Percentiles rank a stretch among this genome's conserved stretches.
Evolutionary conservation across 2,329 filamentous ascomycete species (phyloP).

Genomic region (Aspergillus sp.): DNA sequence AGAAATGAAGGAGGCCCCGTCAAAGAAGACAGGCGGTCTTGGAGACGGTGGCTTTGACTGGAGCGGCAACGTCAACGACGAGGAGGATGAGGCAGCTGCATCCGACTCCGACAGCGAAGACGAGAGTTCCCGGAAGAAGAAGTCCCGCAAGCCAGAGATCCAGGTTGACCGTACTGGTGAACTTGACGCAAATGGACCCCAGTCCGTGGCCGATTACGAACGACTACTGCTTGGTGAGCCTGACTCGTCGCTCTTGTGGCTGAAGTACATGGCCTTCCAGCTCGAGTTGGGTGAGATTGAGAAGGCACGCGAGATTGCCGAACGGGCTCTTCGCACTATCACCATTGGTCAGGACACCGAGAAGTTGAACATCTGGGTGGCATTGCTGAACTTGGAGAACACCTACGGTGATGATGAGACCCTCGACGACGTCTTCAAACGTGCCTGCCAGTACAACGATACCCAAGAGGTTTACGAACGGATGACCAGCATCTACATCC

Average conservation of each 20-base stretch:
- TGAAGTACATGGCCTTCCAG: slow-evolving; percentile 98
- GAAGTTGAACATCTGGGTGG: slow-evolving; percentile 93
- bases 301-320: slow-evolving; percentile 80
- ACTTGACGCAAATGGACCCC: slow-evolving; percentile 79
- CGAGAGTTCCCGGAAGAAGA: slow-evolving; percentile 54
- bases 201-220: slow-evolving; percentile 87
- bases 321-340: slow-evolving; percentile 86
- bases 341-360: slow-evolving; percentile 84
- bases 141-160: slow-evolving; percentile 67
- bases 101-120: slow-evolving; percentile 47
- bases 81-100: slow-evolving; percentile 35
- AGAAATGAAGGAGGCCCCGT: slow-evolving; percentile 28
- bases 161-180: slow-evolving; percentile 88
- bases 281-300: slow-evolving; percentile 82
- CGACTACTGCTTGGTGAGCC: slow-evolving; percentile 85
- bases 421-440: slow-evolving; percentile 79
- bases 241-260: slow-evolving; percentile 89
- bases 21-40: slow-evolving; percentile 49
- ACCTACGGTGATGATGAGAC: slow-evolving; percentile 78
- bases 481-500: slow-evolving; percentile 89
- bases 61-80: slow-evolving; percentile 62
- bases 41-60: slow-evolving; percentile 79
- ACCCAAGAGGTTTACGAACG: slow-evolving; percentile 82
- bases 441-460: slow-evolving; percentile 91
- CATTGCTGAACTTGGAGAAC: slow-evolving; percentile 88